Base-by-base conservation (phyloP, 495 filamentous ascomycete species). In the Trichoderma parareesei region DNA sequence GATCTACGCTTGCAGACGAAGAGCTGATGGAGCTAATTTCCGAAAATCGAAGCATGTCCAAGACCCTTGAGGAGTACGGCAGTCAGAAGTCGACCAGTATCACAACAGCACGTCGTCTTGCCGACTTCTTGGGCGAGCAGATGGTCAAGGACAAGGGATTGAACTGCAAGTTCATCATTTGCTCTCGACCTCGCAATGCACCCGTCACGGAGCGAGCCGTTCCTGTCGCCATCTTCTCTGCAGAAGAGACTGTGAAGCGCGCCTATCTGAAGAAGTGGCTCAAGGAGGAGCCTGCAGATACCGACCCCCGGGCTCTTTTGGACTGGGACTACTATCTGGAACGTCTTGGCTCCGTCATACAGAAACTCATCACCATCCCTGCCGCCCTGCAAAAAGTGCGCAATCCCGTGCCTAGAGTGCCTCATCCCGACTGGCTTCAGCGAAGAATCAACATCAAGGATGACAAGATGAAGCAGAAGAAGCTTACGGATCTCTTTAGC, bases 141-240 rank as follows among this genome's bases (percentile, higher is more conserved):
- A 99, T 99, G 94, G 84, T 96, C 68, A 99, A 99, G 70, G 94
- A 99, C 74, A 98, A 97, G 74, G 94, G 94, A 16, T 76, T 99
- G 68, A 98, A 98, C 75, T 99, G 94, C 87, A 98, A 98, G 75
- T 99, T 96, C 75, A 96, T 99, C 75, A 97, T 99, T 68, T 95
- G 92, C 48, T 83, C 91, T 8, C 87, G 82, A 67, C 94, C 94
- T 33, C 89, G 86, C 70, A 88, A 88, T 71, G 92, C 94, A 0
- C 93, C 94, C 27, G 93, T 99, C 66, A 98, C 94, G 0, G 94
- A 98, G 69, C 82, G 94, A 69, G 94, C 94, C 9, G 87, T 98
- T 67, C 94, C 94, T 6, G 92, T 97, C 6, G 90, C 94, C 18
- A 99, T 99, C 66, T 99, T 99, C 75, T 96, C 94, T 1, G 93